Evolutionary conservation across 169 alveolate genomes (phyloP).

Genomic region (Pseudocohnilembus persalinus): DNA sequence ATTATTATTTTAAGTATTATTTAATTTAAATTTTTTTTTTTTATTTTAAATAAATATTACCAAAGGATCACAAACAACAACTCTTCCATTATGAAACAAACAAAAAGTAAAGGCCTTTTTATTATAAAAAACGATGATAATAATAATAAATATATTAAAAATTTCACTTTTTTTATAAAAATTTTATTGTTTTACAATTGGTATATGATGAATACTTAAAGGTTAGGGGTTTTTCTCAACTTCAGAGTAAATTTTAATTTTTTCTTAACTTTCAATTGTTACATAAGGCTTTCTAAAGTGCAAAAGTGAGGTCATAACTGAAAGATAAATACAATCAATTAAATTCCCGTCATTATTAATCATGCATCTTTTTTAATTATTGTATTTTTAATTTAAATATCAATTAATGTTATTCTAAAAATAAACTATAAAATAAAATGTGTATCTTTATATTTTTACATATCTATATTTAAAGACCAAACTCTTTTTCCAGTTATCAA

Average conservation of each 20-base stretch:
- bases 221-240: conserved; percentile 32
- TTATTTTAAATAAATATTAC: conserved; percentile 7
- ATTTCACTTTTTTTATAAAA: too few relatives aligned
- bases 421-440: too few relatives aligned
- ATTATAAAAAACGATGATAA: too few relatives aligned
- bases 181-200: background rate
- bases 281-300: conserved; percentile 48
- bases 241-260: conserved; percentile 16
- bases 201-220: conserved; percentile 46
- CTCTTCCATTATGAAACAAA: conserved; percentile 21
- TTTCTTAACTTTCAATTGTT: conserved; percentile 16
- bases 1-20: background rate
- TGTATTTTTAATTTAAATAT: too few relatives aligned
- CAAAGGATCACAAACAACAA: conserved; percentile 36
- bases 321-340: conserved; percentile 56
- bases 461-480: conserved; percentile 56
- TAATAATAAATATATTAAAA: too few relatives aligned
- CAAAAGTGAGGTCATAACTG: conserved; percentile 37
- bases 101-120: conserved; percentile 31
- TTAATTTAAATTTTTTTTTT: background rate
- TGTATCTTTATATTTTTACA: background rate
- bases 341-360: conserved; percentile 67
- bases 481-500: conserved; percentile 63
- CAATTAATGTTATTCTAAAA: too few relatives aligned
- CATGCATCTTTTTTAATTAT: too few relatives aligned